A percentile compares a stretch with the other conserved stretches of the same genome.
These are phyloP conservation scores for Rhytidhysteron rufulum DNA, from an alignment of 2,329 filamentous ascomycete genomes.

Conservation along the genomic window DNA sequence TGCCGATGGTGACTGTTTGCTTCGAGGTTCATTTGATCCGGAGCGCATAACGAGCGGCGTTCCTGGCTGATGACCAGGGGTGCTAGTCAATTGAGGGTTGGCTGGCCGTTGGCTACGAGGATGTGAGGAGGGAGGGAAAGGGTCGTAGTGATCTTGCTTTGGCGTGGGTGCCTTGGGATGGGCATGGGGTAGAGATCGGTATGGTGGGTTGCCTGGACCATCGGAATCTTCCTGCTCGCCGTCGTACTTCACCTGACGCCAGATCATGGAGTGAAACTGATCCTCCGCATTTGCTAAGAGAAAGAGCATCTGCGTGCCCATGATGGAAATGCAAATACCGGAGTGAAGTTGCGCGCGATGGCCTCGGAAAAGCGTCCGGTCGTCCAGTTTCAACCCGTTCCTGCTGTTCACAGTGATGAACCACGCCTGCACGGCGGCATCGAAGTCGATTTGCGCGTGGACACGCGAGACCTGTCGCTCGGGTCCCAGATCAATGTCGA, in stretches of 20 bases:
- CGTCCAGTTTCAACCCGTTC: conserved; percentile 86
- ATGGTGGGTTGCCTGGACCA: conserved; percentile 28
- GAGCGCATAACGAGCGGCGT: conserved; percentile 35
- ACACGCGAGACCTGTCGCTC: conserved; percentile 49
- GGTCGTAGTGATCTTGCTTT: conserved; percentile 34
- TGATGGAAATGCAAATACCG: conserved; percentile 87
- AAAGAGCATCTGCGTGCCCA: conserved; percentile 97
- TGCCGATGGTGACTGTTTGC: conserved; percentile 44
- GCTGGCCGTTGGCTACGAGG: conserved; percentile 28
- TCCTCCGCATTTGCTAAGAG: conserved; percentile 78
- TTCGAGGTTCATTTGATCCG: conserved; percentile 28
- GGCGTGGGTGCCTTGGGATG: conserved; percentile 31
- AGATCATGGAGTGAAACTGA: conserved; percentile 64
- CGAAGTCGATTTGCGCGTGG: conserved; percentile 49
- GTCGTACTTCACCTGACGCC: conserved; percentile 53
- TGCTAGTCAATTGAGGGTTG: conserved; percentile 32
- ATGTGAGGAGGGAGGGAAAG: conserved; percentile 34
- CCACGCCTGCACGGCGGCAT: conserved; percentile 59
- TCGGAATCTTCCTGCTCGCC: conserved; percentile 37
- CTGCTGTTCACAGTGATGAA: conserved; percentile 82
- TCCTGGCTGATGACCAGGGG: conserved; percentile 28
- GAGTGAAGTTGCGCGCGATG: conserved; percentile 66
- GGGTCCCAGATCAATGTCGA: conserved; percentile 78
- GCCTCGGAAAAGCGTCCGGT: conserved; percentile 64
- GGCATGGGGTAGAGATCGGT: conserved; percentile 29